Percentiles rank a stretch among this genome's conserved stretches.
These are phyloP conservation scores for Glonium stellatum DNA, from an alignment of 495 filamentous ascomycete species.

Conservation along the genomic window DNA sequence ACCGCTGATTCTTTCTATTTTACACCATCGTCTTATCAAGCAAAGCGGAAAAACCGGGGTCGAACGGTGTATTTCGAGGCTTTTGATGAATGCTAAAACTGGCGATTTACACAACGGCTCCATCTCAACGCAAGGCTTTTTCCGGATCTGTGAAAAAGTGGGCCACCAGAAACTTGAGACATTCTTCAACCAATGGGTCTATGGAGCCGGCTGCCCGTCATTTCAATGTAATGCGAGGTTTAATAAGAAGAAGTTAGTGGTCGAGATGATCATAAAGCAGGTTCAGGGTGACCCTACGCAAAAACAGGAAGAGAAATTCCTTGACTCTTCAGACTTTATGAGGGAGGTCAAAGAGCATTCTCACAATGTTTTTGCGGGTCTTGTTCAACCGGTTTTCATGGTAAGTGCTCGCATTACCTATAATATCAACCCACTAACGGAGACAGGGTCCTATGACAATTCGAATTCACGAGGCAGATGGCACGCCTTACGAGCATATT, in stretches of 20 bases:
- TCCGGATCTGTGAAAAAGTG: conserved; percentile 74
- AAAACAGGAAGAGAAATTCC: conserved; percentile 1
- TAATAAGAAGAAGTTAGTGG: conserved; percentile 94
- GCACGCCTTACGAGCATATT: conserved; percentile 97
- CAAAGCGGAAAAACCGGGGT: conserved; percentile 75
- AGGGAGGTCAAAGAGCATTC: conserved; percentile 74
- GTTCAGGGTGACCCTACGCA: conserved; percentile 55
- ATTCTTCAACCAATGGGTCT: conserved; percentile 92
- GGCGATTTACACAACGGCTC: conserved; percentile 66
- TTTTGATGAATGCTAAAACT: conserved; percentile 74
- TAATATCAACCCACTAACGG: background rate
- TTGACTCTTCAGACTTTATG: conserved; percentile 64
- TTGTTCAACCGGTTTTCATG: conserved; percentile 72
- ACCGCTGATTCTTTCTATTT: conserved; percentile 82
- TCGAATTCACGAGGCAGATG: conserved; percentile 95
- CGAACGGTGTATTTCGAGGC: conserved; percentile 70
- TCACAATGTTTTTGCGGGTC: conserved; percentile 59
- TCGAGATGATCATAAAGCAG: conserved; percentile 87
- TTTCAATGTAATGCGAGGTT: conserved; percentile 82
- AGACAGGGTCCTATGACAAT: conserved; percentile 71
- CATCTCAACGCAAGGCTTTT: conserved; percentile 66
- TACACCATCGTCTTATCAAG: conserved; percentile 85
- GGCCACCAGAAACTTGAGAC: conserved; percentile 75
- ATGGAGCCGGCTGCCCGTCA: conserved; percentile 75
- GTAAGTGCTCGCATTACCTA: conserved; percentile 15